Conservation (phyloP, 305 asterid species). For the Andrographis paniculata region DNA sequence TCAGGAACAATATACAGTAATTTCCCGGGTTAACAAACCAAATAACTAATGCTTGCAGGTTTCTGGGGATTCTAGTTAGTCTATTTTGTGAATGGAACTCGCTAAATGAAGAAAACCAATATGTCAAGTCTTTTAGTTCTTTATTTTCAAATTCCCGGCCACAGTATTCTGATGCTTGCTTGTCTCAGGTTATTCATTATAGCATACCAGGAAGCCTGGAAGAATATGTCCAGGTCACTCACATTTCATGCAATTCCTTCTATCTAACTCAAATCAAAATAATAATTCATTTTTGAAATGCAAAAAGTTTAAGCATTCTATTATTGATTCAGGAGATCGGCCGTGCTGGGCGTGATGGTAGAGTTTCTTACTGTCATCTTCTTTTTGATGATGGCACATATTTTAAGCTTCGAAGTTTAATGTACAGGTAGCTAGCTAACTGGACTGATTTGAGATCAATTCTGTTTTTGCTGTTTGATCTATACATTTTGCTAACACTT, state of each 20-base stretch:
- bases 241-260: conserved; percentile 16
- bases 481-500: conserved; percentile 17
- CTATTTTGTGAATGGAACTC: no score
- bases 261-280: conserved; percentile 14
- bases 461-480: conserved; percentile 13
- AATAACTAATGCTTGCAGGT: no score
- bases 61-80: no score
- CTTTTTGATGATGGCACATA: conserved; percentile 76
- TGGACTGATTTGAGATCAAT: conserved; percentile 16
- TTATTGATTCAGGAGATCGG: conserved; percentile 73
- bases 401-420: conserved; percentile 84
- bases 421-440: conserved; percentile 52
- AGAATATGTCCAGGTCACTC: conserved; percentile 87
- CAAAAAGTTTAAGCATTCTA: conserved; percentile 16
- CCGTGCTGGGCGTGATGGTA: conserved; percentile 99
- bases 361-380: conserved; percentile 79
- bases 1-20: no score
- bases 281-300: conserved; percentile 7
- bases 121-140: not conserved
- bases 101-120: no score
- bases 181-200: conserved; percentile 79
- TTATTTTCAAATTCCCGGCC: conserved; percentile 12
- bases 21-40: no score
- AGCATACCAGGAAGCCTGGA: conserved; percentile 97
- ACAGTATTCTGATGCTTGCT: conserved; percentile 15